Conservation (phyloP, 1,284 basidiomycete genomes). For the Moesziomyces globuligerus region DNA sequence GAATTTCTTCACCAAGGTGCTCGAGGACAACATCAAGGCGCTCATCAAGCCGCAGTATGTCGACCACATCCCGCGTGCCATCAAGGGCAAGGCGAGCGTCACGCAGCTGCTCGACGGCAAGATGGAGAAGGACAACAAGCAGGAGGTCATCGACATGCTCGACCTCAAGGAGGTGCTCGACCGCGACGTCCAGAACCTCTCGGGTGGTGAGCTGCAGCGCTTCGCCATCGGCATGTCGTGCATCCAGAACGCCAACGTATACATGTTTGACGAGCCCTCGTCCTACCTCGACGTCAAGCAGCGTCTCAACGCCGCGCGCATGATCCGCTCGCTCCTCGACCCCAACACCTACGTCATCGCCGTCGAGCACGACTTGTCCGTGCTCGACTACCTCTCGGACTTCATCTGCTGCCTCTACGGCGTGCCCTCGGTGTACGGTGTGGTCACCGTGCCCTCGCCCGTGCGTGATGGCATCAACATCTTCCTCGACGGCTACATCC, state of each 20-base stretch:
- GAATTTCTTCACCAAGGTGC: conserved; percentile 67
- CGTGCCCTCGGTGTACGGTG: conserved; percentile 66
- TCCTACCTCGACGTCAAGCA: conserved; percentile 67
- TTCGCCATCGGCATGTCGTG: conserved; percentile 67
- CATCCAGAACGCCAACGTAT: conserved; percentile 66
- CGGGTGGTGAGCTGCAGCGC: conserved; percentile 67
- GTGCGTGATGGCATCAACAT: conserved; percentile 68
- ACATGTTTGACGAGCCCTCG: conserved; percentile 68
- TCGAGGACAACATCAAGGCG: conserved; percentile 68
- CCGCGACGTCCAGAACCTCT: conserved; percentile 63
- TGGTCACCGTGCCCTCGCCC: conserved; percentile 65
- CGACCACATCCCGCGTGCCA: conserved; percentile 66
- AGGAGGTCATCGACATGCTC: conserved; percentile 57
- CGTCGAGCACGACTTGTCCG: conserved; percentile 66
- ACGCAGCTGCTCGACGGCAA: conserved; percentile 64
- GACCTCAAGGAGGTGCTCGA: conserved; percentile 64
- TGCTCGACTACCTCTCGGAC: conserved; percentile 67
- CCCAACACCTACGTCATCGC: conserved; percentile 66
- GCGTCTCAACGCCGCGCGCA: conserved; percentile 65
- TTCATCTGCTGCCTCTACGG: conserved; percentile 68
- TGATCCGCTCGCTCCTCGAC: conserved; percentile 65
- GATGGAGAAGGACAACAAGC: conserved; percentile 64
- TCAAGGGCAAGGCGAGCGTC: conserved; percentile 63
- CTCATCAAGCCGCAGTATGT: conserved; percentile 68
- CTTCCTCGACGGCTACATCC: conserved; percentile 67